Evolutionary conservation across 352 stramenopile species (phyloP), one percentile per base, ranked within the genome.

Genomic region (Pythium phragmiticola): DNA sequence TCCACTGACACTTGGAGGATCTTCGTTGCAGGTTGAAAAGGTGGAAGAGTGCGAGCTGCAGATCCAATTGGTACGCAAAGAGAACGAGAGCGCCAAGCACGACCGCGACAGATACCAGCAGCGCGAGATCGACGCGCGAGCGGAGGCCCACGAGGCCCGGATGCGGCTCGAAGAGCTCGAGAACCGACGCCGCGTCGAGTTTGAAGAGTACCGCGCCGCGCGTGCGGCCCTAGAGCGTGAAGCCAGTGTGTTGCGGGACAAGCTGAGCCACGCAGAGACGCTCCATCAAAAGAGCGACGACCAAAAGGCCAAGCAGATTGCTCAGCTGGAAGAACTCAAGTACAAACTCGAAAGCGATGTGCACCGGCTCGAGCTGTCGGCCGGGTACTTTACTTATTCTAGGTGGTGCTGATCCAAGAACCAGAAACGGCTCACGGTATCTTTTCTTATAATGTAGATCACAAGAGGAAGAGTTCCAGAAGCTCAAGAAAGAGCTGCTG

Each of bases 151-250:
- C 43, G 83, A 90, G 30, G 66, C 81, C 14, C 81, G 74, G 33
- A 80, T 89, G 78, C 79, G 86, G 43, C 55, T 91, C 6, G 80
- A 92, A 8, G 81, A 90, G 48, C 73, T 90, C 7, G 81, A 94
- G 36, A 88, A 78, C 46, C 62, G 65, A 3, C 74, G 70, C 12
- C 78, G 77, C 34, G 69, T 89, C 37, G 80, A 92, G 41, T 89
- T 87, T 68, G 82, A 94, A 63, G 83, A 91, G 45, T 89, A 90
- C 41, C 77, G 80, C 3, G 68, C 62, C 1, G 54, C 74, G 28
- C 68, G 81, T 3, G 70, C 70, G 14, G 64, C 77, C 3, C 69
- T 90, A 6, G 80, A 92, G 72, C 76, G 80, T 12, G 80, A 92
- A 45, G 75, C 68, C 55, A 71, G 53, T 3, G 71, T 78, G 21